phyloP scores from a whole-genome alignment of 2,329 filamentous ascomycete species.

The Botrytis cinerea region DNA sequence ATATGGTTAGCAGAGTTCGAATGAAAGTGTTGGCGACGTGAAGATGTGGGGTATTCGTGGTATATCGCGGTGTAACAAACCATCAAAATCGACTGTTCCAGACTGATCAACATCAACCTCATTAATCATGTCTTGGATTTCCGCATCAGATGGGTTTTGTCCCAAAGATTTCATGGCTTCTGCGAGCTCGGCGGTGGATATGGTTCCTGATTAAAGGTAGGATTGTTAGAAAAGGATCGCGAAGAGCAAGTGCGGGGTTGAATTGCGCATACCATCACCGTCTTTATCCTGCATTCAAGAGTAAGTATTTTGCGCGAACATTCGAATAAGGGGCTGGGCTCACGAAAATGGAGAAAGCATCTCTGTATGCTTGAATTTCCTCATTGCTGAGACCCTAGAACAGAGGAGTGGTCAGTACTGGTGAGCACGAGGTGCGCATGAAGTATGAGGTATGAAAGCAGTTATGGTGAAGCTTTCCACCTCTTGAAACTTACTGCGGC shows the following conservation, averaged over 20 bases:
- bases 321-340: not conserved
- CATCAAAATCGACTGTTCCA: slow-evolving; percentile 26
- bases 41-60: slow-evolving; percentile 17
- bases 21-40: not conserved
- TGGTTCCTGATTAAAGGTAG: slow-evolving; percentile 16
- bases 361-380: slow-evolving; percentile 24
- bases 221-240: not conserved
- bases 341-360: slow-evolving; percentile 25
- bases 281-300: slow-evolving; percentile 19
- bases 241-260: slow-evolving; percentile 21
- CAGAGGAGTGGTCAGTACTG: not conserved
- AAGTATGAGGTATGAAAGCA: no score
- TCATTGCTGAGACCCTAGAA: slow-evolving; percentile 23
- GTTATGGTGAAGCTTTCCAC: not conserved
- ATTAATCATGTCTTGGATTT: slow-evolving; percentile 26
- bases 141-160: slow-evolving; percentile 23
- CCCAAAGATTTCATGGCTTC: slow-evolving; percentile 24
- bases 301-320: not conserved
- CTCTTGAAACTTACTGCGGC: not conserved
- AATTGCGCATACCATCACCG: slow-evolving; percentile 23
- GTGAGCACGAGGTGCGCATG: not conserved
- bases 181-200: slow-evolving; percentile 21
- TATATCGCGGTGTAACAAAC: slow-evolving; percentile 16
- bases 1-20: slow-evolving; percentile 17
- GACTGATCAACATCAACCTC: slow-evolving; percentile 26